phyloP scores from a whole-genome alignment of 1,139 yeast species.

The Meyerozyma guilliermondii region DNA sequence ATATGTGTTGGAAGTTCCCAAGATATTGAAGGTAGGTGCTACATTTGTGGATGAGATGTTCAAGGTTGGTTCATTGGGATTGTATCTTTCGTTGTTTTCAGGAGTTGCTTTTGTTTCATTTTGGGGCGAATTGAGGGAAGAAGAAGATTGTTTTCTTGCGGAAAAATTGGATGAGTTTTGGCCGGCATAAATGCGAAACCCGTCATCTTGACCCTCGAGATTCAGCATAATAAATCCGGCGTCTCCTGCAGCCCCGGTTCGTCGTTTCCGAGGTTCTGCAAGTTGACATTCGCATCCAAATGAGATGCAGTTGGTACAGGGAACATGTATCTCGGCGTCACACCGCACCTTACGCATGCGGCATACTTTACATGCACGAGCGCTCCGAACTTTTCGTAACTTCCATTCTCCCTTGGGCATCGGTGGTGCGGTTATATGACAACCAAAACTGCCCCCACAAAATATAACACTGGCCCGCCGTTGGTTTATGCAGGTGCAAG shows the following conservation, averaged over 20 bases:
- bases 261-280: conserved; percentile 1
- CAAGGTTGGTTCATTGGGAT: conserved; percentile 6
- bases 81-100: not conserved
- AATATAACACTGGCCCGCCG: too few species aligned
- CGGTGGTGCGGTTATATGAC: too few species aligned
- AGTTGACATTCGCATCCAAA: conserved; percentile 2
- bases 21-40: conserved; percentile 5
- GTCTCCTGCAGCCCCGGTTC: not conserved
- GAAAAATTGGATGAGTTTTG: not conserved
- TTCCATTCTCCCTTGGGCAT: conserved; percentile 1
- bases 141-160: too few species aligned
- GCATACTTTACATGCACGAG: conserved; percentile 4
- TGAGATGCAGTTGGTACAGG: conserved; percentile 3
- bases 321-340: conserved; percentile 2
- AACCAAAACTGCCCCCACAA: too few species aligned
- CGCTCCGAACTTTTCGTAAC: conserved; percentile 1
- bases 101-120: not conserved
- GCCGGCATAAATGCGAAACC: not conserved
- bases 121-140: too few species aligned
- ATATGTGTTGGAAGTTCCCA: not conserved
- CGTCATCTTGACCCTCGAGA: not conserved
- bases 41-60: conserved; percentile 6
- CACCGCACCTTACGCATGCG: conserved; percentile 4
- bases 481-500: too few species aligned
- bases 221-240: not conserved